Evolutionary conservation across 2,329 filamentous ascomycete genomes (phyloP).

Genomic region (Scopulariopsis brevicaulis): DNA sequence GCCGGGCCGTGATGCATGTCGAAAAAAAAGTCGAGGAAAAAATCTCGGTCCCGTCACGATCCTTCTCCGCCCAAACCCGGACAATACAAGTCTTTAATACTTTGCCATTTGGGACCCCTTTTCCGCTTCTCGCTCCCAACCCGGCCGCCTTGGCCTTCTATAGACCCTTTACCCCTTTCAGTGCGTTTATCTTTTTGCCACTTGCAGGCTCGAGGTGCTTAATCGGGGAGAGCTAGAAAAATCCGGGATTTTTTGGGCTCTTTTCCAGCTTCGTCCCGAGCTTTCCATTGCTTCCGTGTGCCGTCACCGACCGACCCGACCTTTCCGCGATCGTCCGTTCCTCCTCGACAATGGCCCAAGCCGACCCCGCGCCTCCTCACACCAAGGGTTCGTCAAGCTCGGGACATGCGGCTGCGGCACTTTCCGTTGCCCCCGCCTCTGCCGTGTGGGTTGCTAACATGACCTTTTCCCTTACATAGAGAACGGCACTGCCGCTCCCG

Average conservation of each 20-base stretch:
- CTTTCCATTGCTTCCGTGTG: not conserved
- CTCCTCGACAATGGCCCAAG: conserved; percentile 3
- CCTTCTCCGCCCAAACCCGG: not conserved
- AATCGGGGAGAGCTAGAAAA: not conserved
- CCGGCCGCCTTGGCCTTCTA: not conserved
- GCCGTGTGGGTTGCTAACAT: not conserved
- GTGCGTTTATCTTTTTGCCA: not conserved
- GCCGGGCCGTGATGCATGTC: not conserved
- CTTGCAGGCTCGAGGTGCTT: not conserved
- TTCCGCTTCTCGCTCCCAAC: not conserved
- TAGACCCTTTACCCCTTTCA: not conserved
- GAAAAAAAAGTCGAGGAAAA: conserved; percentile 1
- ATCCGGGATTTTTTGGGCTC: not conserved
- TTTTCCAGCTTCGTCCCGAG: not conserved
- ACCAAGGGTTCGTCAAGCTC: conserved; percentile 2
- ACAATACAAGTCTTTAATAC: conserved; percentile 4
- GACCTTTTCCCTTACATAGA: not conserved
- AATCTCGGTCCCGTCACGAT: not conserved
- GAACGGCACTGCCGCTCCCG: not conserved
- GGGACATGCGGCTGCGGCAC: not conserved
- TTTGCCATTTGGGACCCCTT: not conserved
- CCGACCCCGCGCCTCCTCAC: conserved; percentile 1
- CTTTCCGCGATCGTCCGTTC: not conserved
- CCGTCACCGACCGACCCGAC: not conserved
- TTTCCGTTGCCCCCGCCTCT: not conserved